A percentile compares a stretch with the other conserved stretches of the same genome.
These are phyloP conservation scores for Colletotrichum chrysophilum DNA, from an alignment of 2,329 filamentous ascomycete genomes.

Conservation along the genomic window DNA sequence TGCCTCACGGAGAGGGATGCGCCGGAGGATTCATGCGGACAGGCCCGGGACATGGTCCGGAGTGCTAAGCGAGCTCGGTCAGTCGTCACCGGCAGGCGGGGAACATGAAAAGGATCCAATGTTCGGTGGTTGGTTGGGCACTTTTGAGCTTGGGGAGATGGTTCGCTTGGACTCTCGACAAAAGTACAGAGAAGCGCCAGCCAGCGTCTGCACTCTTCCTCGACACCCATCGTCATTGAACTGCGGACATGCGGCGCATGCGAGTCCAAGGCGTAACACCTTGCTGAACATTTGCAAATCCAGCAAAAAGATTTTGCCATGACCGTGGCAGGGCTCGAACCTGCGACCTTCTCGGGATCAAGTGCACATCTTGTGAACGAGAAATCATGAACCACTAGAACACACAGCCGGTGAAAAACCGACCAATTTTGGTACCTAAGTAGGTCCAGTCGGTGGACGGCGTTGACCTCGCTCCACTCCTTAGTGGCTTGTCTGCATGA, in stretches of 20 bases:
- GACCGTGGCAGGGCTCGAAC: not conserved
- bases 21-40: not conserved
- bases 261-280: not conserved
- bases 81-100: not conserved
- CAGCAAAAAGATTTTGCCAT: not conserved
- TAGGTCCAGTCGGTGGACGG: rapidly evolving
- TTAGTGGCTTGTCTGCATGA: rapidly evolving
- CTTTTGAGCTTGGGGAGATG: not conserved
- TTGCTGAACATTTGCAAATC: rapidly evolving
- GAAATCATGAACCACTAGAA: not conserved
- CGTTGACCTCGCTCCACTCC: rapidly evolving
- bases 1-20: rapidly evolving
- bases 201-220: not conserved
- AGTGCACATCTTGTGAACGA: not conserved
- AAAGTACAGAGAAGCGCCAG: not conserved
- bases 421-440: rapidly evolving
- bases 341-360: not conserved
- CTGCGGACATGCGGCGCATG: not conserved
- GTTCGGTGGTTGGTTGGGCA: not conserved
- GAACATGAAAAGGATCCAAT: not conserved
- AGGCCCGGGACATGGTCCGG: not conserved
- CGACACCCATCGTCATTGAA: rapidly evolving
- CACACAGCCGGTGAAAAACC: not conserved
- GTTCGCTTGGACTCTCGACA: not conserved
- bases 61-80: not conserved